A percentile compares a stretch with the other conserved stretches of the same genome.
Conservation (phyloP, 768 basidiomycete species). For the Termitomyces sp. region DNA sequence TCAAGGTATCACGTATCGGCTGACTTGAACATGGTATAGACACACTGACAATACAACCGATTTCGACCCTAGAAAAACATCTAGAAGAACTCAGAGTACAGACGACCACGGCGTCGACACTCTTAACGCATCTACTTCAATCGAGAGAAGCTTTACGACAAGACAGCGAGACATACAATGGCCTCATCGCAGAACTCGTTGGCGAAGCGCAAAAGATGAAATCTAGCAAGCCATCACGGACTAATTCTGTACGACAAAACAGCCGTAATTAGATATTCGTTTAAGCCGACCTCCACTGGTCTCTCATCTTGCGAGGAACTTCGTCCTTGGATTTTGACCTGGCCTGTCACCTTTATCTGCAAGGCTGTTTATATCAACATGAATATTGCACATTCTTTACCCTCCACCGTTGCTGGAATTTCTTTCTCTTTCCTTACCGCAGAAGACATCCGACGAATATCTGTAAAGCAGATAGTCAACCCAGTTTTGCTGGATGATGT, state of each 20-base stretch:
- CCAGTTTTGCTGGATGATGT: slow-evolving; percentile 90
- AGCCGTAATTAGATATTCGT: slow-evolving; percentile 28
- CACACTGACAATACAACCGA: slow-evolving; percentile 64
- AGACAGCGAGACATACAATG: slow-evolving; percentile 87
- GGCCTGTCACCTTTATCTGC: slow-evolving; percentile 7
- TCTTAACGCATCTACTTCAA: slow-evolving; percentile 81
- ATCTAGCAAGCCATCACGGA: slow-evolving; percentile 49
- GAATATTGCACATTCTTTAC: slow-evolving; percentile 89
- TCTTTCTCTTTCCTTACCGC: slow-evolving; percentile 92
- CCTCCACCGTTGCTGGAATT: slow-evolving; percentile 77
- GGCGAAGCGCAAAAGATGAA: slow-evolving; percentile 85
- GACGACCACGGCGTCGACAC: slow-evolving; percentile 68
- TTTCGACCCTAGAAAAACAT: slow-evolving; percentile 59
- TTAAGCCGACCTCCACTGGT: not conserved
- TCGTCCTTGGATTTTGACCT: slow-evolving; percentile 5
- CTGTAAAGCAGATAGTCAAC: slow-evolving; percentile 97
- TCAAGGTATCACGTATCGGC: not conserved
- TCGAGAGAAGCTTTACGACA: slow-evolving; percentile 77
- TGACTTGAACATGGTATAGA: slow-evolving; percentile 38
- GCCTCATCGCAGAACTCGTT: slow-evolving; percentile 88
- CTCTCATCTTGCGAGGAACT: not conserved
- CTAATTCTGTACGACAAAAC: slow-evolving; percentile 36
- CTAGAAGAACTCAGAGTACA: slow-evolving; percentile 65
- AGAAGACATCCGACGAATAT: slow-evolving; percentile 86
- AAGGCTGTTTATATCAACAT: slow-evolving; percentile 32